Evolutionary conservation across 2,329 filamentous ascomycete genomes (phyloP).

Genomic region (Hymenoscyphus albidus): DNA sequence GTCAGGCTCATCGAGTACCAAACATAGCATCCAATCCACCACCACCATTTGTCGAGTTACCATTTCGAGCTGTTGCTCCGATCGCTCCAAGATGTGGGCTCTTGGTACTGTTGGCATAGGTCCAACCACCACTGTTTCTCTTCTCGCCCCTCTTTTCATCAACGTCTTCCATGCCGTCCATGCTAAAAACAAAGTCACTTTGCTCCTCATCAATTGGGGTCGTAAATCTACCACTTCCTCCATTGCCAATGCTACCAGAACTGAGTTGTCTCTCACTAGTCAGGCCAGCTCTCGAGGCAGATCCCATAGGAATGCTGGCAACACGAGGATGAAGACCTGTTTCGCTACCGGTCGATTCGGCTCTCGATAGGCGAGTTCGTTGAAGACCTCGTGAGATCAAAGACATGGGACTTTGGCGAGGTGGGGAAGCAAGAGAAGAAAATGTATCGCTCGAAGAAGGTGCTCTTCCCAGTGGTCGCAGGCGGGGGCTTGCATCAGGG

Average conservation of each 20-base stretch:
- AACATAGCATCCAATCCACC: conserved; percentile 15
- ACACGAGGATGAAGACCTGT: conserved; percentile 50
- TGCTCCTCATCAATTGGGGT: conserved; percentile 65
- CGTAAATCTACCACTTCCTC: conserved; percentile 52
- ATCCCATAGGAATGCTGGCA: conserved; percentile 38
- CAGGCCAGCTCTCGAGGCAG: conserved; percentile 39
- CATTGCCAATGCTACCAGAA: conserved; percentile 47
- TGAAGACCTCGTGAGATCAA: conserved; percentile 60
- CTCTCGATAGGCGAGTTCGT: conserved; percentile 47
- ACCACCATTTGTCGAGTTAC: conserved; percentile 16
- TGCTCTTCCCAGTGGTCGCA: conserved; percentile 40
- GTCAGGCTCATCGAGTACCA: conserved; percentile 10
- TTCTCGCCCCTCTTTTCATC: conserved; percentile 45
- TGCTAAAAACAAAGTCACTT: conserved; percentile 59
- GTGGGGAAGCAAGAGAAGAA: conserved; percentile 33
- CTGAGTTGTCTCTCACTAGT: conserved; percentile 55
- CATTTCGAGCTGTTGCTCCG: conserved; percentile 17
- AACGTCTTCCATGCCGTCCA: conserved; percentile 63
- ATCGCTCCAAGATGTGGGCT: conserved; percentile 27
- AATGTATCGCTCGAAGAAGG: conserved; percentile 31
- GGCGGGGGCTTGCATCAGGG: conserved; percentile 43
- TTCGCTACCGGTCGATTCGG: conserved; percentile 43
- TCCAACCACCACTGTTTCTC: conserved; percentile 34
- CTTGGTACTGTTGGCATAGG: conserved; percentile 23
- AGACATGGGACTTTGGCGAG: conserved; percentile 46